These are phyloP conservation scores for Pseudonitzschia delicatissima DNA, from an alignment of 108 stramenopile genomes.

Conservation along the genomic window DNA sequence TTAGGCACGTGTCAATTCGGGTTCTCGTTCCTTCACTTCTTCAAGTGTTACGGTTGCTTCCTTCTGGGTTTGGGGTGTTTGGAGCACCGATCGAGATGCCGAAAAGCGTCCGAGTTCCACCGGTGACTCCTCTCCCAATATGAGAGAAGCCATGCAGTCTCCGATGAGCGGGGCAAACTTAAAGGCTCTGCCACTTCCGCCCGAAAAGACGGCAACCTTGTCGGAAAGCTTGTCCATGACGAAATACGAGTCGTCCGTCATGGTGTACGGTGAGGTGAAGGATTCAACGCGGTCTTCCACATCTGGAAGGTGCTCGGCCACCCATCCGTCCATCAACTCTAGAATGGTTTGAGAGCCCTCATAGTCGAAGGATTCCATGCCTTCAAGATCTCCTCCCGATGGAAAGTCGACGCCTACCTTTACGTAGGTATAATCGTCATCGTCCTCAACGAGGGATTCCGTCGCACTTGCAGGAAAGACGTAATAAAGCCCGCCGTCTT, in stretches of 20 bases:
- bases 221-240: conserved; percentile 42
- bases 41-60: too few relatives aligned
- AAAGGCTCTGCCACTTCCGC: conserved; percentile 41
- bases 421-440: conserved; percentile 25
- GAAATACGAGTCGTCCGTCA: conserved; percentile 45
- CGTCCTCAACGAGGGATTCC: conserved; percentile 17
- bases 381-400: conserved; percentile 22
- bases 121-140: conserved; percentile 5
- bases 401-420: conserved; percentile 46
- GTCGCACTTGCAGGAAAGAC: conserved; percentile 42
- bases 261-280: conserved; percentile 38
- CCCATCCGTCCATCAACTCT: conserved; percentile 39
- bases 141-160: conserved; percentile 24
- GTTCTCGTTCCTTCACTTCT: too few relatives aligned
- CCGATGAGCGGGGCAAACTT: conserved; percentile 47
- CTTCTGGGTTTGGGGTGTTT: too few relatives aligned
- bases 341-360: conserved; percentile 28
- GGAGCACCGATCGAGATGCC: not conserved
- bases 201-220: conserved; percentile 40
- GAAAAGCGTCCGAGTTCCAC: conserved; percentile 5
- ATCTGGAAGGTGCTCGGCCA: conserved; percentile 29
- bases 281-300: conserved; percentile 30
- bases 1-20: too few relatives aligned
- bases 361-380: conserved; percentile 41
- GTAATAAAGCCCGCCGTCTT: conserved; percentile 41